phyloP scores from a whole-genome alignment of 2,329 filamentous ascomycete genomes.

The Esteya vermicola region DNA sequence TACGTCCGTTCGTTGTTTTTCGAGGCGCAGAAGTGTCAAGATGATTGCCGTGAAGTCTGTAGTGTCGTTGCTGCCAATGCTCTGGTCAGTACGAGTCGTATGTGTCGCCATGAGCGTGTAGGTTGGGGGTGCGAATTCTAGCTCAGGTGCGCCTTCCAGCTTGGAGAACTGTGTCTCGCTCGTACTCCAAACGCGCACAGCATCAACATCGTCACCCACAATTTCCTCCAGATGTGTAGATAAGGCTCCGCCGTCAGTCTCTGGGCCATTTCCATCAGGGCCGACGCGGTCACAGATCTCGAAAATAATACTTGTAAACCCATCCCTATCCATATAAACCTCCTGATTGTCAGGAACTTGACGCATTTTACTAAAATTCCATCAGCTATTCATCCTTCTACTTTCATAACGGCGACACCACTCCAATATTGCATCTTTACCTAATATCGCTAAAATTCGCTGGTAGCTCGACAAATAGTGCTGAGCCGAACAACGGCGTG shows the following conservation, averaged over 20 bases:
- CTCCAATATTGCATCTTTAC: constrained; percentile 24
- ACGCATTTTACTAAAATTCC: constrained; percentile 50
- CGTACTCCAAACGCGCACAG: constrained; percentile 52
- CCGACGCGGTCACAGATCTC: constrained; percentile 78
- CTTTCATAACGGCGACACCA: too few species aligned
- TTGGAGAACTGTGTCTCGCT: constrained; percentile 44
- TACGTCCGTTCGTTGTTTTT: constrained; percentile 63
- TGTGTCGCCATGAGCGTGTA: constrained; percentile 59
- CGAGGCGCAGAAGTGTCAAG: constrained; percentile 63
- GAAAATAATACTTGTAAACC: constrained; percentile 77
- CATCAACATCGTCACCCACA: constrained; percentile 48
- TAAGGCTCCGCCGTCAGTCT: constrained; percentile 56
- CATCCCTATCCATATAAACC: constrained; percentile 72
- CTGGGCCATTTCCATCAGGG: constrained; percentile 32
- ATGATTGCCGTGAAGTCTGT: constrained; percentile 61
- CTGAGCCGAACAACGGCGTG: constrained; percentile 57
- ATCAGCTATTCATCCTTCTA: too few species aligned
- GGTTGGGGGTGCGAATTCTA: constrained; percentile 40
- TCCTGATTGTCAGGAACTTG: constrained; percentile 82
- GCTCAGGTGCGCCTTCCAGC: constrained; percentile 17
- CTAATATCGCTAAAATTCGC: constrained; percentile 57
- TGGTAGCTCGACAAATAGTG: constrained; percentile 55
- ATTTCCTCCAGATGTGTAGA: constrained; percentile 57
- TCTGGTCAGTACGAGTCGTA: constrained; percentile 24
- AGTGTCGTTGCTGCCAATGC: constrained; percentile 21